phyloP scores from a whole-genome alignment of 495 filamentous ascomycete species.

The Friedmanniomyces simplex region DNA sequence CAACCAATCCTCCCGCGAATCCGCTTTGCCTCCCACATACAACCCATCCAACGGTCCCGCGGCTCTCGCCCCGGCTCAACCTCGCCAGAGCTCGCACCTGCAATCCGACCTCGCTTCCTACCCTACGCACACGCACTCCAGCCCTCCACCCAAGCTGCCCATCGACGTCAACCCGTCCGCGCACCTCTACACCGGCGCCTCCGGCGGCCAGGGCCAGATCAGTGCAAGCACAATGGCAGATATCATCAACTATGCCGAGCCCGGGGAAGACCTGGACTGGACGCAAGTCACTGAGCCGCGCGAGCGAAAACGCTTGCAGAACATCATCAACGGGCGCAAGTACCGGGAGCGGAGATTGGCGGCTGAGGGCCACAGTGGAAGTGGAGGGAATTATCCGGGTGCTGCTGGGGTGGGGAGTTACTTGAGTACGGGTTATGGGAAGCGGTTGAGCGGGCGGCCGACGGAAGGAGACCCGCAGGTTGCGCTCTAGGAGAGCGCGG shows the following conservation, averaged over 20 bases:
- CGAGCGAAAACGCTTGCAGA: constrained; percentile 21
- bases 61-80: background rate
- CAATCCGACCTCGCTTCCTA: constrained; percentile 17
- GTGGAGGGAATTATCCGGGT: constrained; percentile 22
- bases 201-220: constrained; percentile 20
- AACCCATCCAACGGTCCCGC: background rate
- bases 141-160: background rate
- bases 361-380: constrained; percentile 18
- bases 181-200: constrained; percentile 22
- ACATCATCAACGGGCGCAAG: constrained; percentile 24
- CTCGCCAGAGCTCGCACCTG: constrained; percentile 12
- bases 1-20: constrained; percentile 7
- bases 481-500: background rate
- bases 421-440: constrained; percentile 18
- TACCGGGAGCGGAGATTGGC: constrained; percentile 18
- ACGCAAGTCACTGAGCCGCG: constrained; percentile 20
- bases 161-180: constrained; percentile 10
- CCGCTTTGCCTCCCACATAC: background rate
- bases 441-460: background rate
- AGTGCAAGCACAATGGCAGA: constrained; percentile 16
- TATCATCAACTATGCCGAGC: constrained; percentile 23
- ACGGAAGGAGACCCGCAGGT: background rate
- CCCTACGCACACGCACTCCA: constrained; percentile 12
- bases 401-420: constrained; percentile 17
- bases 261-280: constrained; percentile 22